Conservation (phyloP, 148 eudicot species). For the Heliosperma pusillum region DNA sequence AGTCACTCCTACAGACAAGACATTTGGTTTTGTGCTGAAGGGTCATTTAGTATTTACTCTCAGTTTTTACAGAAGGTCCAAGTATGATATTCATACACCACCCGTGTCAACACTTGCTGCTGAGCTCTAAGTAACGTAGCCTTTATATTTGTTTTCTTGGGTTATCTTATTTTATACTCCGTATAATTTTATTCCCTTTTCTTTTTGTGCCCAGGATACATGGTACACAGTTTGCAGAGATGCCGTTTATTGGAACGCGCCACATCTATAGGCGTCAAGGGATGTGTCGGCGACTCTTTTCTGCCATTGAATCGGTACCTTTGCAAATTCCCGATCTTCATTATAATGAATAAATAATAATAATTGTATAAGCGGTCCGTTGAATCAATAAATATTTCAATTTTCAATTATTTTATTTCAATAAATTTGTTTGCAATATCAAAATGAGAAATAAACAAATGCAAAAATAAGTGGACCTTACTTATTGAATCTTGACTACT, state of each 20-base stretch:
- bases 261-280: constrained; percentile 95
- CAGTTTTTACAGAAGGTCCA: too few species aligned
- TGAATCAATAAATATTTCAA: too few species aligned
- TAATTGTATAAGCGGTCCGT: too few species aligned
- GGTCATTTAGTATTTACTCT: neutral
- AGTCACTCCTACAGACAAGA: neutral
- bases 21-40: neutral
- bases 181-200: neutral
- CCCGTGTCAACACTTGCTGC: too few species aligned
- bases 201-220: constrained; percentile 51
- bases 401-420: too few species aligned
- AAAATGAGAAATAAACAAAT: too few species aligned
- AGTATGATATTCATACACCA: neutral
- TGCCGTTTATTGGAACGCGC: constrained; percentile 98
- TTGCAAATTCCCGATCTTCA: neutral
- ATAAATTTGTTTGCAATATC: too few species aligned
- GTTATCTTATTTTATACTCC: neutral
- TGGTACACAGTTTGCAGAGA: constrained; percentile 84
- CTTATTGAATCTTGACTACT: too few species aligned
- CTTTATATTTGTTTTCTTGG: neutral
- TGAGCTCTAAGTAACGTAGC: neutral
- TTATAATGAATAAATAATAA: too few species aligned
- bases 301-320: constrained; percentile 78
- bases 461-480: too few species aligned
- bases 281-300: constrained; percentile 90